Conservation (phyloP, 805 yeast genomes). For the Metschnikowia orientalis region DNA sequence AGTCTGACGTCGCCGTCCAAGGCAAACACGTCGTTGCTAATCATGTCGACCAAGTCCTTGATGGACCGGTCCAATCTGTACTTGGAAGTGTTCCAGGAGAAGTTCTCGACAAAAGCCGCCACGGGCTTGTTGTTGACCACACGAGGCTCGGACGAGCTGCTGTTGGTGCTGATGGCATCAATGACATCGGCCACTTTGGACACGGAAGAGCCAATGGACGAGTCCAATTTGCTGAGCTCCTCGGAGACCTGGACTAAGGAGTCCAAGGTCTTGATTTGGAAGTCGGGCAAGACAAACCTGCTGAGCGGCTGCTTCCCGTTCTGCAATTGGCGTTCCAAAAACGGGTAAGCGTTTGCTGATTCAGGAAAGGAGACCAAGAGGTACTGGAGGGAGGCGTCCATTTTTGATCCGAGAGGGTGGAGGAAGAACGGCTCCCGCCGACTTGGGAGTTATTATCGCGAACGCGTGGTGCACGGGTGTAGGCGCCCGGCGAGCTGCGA, state of each 20-base stretch:
- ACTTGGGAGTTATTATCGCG: slow-evolving; percentile 6
- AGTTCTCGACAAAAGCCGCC: slow-evolving; percentile 63
- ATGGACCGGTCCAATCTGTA: slow-evolving; percentile 82
- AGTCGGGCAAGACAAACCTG: slow-evolving; percentile 66
- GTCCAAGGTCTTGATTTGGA: slow-evolving; percentile 93
- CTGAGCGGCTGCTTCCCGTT: slow-evolving; percentile 57
- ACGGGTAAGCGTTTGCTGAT: slow-evolving; percentile 42
- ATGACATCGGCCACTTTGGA: slow-evolving; percentile 75
- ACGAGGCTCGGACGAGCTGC: slow-evolving; percentile 25
- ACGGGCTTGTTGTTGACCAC: slow-evolving; percentile 45
- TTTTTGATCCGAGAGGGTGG: slow-evolving; percentile 9
- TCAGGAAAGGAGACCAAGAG: slow-evolving; percentile 59
- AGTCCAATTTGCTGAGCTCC: slow-evolving; percentile 77
- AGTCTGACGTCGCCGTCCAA: slow-evolving; percentile 81
- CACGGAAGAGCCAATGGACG: slow-evolving; percentile 66
- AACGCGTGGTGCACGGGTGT: slow-evolving; percentile 14
- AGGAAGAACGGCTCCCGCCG: too few species aligned
- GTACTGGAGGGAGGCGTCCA: slow-evolving; percentile 40
- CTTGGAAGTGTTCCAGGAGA: slow-evolving; percentile 85
- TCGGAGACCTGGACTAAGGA: slow-evolving; percentile 87
- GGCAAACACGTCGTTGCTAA: slow-evolving; percentile 73
- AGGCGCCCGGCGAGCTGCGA: background rate
- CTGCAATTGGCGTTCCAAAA: slow-evolving; percentile 53
- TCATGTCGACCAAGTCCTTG: slow-evolving; percentile 62
- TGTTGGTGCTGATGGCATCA: slow-evolving; percentile 27